Evolutionary conservation across 805 yeast genomes (phyloP).

Genomic region (Candida andamanensis): DNA sequence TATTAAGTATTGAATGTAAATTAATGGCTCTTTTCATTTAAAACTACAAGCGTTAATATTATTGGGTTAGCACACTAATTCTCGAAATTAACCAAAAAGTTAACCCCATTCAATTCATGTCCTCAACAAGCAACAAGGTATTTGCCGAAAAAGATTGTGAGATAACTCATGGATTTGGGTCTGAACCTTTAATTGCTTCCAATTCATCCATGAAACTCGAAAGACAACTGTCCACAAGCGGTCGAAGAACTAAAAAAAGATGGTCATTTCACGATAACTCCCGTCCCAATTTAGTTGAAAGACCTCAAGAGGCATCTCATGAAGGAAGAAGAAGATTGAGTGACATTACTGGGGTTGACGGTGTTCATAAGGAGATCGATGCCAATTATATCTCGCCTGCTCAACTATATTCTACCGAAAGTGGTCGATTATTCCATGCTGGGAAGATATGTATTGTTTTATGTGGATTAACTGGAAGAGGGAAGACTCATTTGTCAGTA

Average conservation of each 20-base stretch:
- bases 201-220: slow-evolving; percentile 3
- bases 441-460: slow-evolving; percentile 86
- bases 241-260: slow-evolving; percentile 34
- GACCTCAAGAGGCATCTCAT: slow-evolving; percentile 21
- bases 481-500: slow-evolving; percentile 90
- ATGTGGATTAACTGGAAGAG: slow-evolving; percentile 93
- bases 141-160: slow-evolving; percentile 7
- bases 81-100: too few relatives aligned
- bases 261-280: slow-evolving; percentile 39
- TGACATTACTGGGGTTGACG: slow-evolving; percentile 41
- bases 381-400: slow-evolving; percentile 79
- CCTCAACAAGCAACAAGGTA: slow-evolving; percentile 1
- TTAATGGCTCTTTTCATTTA: too few relatives aligned
- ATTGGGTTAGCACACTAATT: too few relatives aligned
- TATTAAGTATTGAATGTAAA: too few relatives aligned
- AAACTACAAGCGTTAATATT: too few relatives aligned
- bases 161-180: slow-evolving; percentile 30
- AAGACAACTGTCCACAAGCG: slow-evolving; percentile 21
- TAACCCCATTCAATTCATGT: too few relatives aligned
- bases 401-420: slow-evolving; percentile 86
- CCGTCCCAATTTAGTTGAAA: slow-evolving; percentile 33
- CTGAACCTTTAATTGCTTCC: slow-evolving; percentile 19
- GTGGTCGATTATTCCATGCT: slow-evolving; percentile 91
- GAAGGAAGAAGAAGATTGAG: slow-evolving; percentile 29
- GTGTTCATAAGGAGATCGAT: slow-evolving; percentile 61